Evolutionary conservation across 306 rosid species (phyloP).

Genomic region (Cucumis melo): DNA sequence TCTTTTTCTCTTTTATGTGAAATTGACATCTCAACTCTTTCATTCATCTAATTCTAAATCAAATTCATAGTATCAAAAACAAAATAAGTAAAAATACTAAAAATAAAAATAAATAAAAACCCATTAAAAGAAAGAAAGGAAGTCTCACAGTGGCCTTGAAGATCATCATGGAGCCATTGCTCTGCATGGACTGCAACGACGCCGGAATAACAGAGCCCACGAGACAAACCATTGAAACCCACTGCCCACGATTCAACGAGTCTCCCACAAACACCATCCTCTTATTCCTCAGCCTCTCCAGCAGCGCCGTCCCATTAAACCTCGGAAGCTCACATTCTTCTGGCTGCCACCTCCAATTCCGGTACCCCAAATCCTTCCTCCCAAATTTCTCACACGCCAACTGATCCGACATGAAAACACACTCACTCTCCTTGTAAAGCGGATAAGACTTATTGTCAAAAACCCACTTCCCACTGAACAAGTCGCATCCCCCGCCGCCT

Average conservation of each 20-base stretch:
- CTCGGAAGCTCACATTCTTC: slow-evolving; percentile 60
- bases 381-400: slow-evolving; percentile 86
- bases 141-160: slow-evolving; percentile 68
- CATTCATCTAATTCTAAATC: no score
- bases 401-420: slow-evolving; percentile 73
- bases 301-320: slow-evolving; percentile 77
- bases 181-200: slow-evolving; percentile 41
- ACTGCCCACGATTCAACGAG: slow-evolving; percentile 81
- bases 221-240: slow-evolving; percentile 92
- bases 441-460: slow-evolving; percentile 63
- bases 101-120: no score
- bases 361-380: slow-evolving; percentile 50
- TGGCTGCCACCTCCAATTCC: slow-evolving; percentile 75
- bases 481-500: slow-evolving; percentile 20
- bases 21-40: no score
- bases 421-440: slow-evolving; percentile 44
- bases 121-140: background rate
- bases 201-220: slow-evolving; percentile 31
- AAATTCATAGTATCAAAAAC: background rate
- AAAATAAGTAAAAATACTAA: no score
- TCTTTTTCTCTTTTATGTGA: no score
- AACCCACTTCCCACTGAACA: slow-evolving; percentile 68
- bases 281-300: slow-evolving; percentile 66
- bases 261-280: slow-evolving; percentile 83
- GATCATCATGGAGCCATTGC: slow-evolving; percentile 51